phyloP scores from a whole-genome alignment of 2,329 filamentous ascomycete genomes.

The Venturia aucupariae region DNA sequence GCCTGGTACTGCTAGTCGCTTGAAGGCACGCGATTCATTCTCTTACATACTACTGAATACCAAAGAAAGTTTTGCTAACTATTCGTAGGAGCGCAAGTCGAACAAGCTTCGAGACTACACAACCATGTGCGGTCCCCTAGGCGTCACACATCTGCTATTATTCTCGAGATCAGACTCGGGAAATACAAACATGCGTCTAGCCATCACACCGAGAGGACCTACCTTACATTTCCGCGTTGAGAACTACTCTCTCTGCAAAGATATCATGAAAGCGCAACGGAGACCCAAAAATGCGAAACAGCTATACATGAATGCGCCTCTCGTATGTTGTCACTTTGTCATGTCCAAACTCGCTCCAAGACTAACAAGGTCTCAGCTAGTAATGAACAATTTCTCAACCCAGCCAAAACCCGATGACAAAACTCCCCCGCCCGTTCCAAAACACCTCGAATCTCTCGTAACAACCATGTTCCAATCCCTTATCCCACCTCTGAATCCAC shows the following conservation, averaged over 20 bases:
- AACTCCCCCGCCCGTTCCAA: constrained; percentile 64
- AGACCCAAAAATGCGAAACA: constrained; percentile 69
- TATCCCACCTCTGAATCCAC: constrained; percentile 91
- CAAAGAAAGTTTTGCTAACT: constrained; percentile 21
- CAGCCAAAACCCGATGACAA: constrained; percentile 28
- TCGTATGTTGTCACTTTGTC: constrained; percentile 42
- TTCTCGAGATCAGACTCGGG: constrained; percentile 85
- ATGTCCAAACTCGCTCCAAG: background rate
- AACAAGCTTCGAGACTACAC: constrained; percentile 89
- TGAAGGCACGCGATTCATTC: constrained; percentile 45
- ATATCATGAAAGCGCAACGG: constrained; percentile 74
- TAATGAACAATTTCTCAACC: constrained; percentile 95
- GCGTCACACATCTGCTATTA: constrained; percentile 84
- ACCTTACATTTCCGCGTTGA: constrained; percentile 92
- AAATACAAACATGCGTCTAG: constrained; percentile 85
- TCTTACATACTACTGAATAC: background rate
- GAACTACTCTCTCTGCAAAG: constrained; percentile 87
- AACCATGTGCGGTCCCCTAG: constrained; percentile 88
- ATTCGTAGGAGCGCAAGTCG: constrained; percentile 58
- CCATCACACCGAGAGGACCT: constrained; percentile 79
- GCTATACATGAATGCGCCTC: constrained; percentile 74
- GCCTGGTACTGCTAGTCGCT: constrained; percentile 77
- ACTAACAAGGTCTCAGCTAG: constrained; percentile 45
- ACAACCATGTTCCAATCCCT: constrained; percentile 94
- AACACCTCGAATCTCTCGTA: constrained; percentile 84